phyloP scores from a whole-genome alignment of 108 stramenopile species.

The Schizochytrium sp. region DNA sequence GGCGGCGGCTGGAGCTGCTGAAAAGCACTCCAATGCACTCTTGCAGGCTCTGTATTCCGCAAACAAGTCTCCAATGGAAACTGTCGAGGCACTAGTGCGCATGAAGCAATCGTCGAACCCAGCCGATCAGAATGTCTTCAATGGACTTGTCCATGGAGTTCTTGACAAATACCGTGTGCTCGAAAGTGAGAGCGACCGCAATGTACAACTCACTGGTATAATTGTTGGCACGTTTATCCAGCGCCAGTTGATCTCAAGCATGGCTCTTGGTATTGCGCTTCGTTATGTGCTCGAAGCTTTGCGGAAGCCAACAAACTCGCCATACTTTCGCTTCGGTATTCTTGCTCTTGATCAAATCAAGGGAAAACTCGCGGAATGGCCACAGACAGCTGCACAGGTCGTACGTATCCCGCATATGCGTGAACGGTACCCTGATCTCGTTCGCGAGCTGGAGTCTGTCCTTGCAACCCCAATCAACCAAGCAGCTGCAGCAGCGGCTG shows the following conservation, averaged over 20 bases:
- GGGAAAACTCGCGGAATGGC: conserved; percentile 95
- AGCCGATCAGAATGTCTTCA: conserved; percentile 96
- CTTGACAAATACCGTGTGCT: conserved; percentile 99
- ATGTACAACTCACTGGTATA: conserved; percentile 97
- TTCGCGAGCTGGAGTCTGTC: conserved; percentile 87
- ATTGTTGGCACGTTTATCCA: conserved; percentile 96
- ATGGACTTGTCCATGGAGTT: conserved; percentile 97
- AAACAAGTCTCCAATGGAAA: conserved; percentile 32
- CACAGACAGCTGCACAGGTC: conserved; percentile 97
- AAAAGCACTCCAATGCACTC: background rate
- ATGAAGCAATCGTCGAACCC: conserved; percentile 91
- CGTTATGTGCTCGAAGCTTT: conserved; percentile 97
- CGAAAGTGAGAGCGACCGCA: conserved; percentile 97
- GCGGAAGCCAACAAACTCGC: conserved; percentile 87
- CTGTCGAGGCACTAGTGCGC: conserved; percentile 90
- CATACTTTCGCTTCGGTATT: conserved; percentile 99
- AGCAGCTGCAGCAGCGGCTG: background rate
- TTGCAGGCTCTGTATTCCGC: conserved; percentile 34
- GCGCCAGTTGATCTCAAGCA: conserved; percentile 95
- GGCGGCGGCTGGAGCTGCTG: background rate
- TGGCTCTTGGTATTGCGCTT: conserved; percentile 96
- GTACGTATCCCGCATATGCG: conserved; percentile 95
- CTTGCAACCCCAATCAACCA: conserved; percentile 66
- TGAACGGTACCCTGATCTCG: conserved; percentile 85
- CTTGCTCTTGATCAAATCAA: conserved; percentile 98